These are phyloP conservation scores for Aspergillus costaricaensis DNA, from an alignment of 2,329 filamentous ascomycete genomes.

Conservation along the genomic window DNA sequence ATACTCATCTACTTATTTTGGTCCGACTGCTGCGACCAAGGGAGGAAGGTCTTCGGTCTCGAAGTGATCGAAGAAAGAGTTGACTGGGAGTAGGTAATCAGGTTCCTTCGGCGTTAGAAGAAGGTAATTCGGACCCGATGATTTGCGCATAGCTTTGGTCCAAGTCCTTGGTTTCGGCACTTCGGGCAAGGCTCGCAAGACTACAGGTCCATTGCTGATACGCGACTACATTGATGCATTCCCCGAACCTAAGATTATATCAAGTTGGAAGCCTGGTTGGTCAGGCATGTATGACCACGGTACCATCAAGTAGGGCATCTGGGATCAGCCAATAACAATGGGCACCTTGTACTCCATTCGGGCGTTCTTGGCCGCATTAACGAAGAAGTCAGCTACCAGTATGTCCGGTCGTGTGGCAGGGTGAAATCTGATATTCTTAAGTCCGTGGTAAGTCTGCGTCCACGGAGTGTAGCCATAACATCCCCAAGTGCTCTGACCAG, in stretches of 20 bases:
- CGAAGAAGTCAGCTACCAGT: constrained; percentile 50
- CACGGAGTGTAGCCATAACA: constrained; percentile 42
- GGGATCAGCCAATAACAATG: constrained; percentile 44
- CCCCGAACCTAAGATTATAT: constrained; percentile 41
- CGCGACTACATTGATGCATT: constrained; percentile 42
- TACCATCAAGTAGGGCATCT: constrained; percentile 46
- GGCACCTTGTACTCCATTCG: constrained; percentile 41
- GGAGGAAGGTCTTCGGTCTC: constrained; percentile 46
- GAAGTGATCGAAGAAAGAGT: constrained; percentile 45
- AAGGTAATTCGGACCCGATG: constrained; percentile 33
- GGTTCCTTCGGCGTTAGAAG: constrained; percentile 39
- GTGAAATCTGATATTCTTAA: constrained; percentile 26
- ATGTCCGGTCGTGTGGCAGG: constrained; percentile 37
- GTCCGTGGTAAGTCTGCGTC: constrained; percentile 31
- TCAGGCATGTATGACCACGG: constrained; percentile 46
- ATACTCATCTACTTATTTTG: constrained; percentile 42
- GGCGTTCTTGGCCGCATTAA: constrained; percentile 47
- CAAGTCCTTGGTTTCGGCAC: constrained; percentile 34
- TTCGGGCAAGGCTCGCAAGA: constrained; percentile 25
- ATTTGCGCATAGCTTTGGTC: constrained; percentile 35
- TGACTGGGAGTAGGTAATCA: constrained; percentile 47
- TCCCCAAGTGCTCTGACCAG: constrained; percentile 30
- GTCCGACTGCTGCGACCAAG: constrained; percentile 42
- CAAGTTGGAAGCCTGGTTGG: constrained; percentile 45
- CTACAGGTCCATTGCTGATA: constrained; percentile 40